These are phyloP conservation scores for Mycena alexandri DNA, from an alignment of 768 basidiomycete species.

Conservation along the genomic window DNA sequence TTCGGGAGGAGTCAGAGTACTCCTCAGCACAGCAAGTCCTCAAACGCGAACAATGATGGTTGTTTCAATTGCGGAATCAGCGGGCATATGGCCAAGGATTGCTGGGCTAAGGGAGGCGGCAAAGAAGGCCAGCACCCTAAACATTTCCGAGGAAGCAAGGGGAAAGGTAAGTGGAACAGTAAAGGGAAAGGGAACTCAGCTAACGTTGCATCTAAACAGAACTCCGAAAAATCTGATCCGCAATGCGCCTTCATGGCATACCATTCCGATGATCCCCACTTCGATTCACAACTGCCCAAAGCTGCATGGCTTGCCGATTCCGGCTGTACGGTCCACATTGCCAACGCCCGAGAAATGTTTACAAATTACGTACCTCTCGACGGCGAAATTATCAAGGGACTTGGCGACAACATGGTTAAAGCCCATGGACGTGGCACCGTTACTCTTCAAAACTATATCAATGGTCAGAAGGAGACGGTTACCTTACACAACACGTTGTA, in stretches of 20 bases:
- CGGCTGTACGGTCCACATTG: conserved; percentile 7
- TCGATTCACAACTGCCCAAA: conserved; percentile 7
- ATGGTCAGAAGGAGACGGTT: conserved; percentile 9
- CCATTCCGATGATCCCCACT: conserved; percentile 7
- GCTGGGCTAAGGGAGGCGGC: conserved; percentile 20
- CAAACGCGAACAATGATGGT: conserved; percentile 1
- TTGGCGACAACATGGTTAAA: conserved; percentile 11
- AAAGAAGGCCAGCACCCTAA: conserved; percentile 21
- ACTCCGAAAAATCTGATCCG: not conserved
- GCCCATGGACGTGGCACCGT: conserved; percentile 16
- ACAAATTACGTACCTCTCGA: conserved; percentile 9
- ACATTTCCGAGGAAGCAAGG: not conserved
- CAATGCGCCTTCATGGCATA: conserved; percentile 6
- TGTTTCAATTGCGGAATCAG: conserved; percentile 8
- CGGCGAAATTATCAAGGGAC: conserved; percentile 10
- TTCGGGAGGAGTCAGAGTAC: conserved; percentile 11
- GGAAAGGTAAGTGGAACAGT: conserved; percentile 9
- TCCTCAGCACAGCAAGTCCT: conserved; percentile 18
- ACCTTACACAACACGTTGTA: conserved; percentile 16
- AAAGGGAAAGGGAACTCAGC: conserved; percentile 13
- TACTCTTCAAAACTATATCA: conserved; percentile 3
- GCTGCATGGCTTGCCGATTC: conserved; percentile 8
- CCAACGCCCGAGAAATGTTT: conserved; percentile 7
- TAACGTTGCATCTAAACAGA: not conserved
- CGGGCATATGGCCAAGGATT: conserved; percentile 23